Base-by-base conservation (phyloP, 768 basidiomycete species). In the Udeniomyces megalosporus region DNA sequence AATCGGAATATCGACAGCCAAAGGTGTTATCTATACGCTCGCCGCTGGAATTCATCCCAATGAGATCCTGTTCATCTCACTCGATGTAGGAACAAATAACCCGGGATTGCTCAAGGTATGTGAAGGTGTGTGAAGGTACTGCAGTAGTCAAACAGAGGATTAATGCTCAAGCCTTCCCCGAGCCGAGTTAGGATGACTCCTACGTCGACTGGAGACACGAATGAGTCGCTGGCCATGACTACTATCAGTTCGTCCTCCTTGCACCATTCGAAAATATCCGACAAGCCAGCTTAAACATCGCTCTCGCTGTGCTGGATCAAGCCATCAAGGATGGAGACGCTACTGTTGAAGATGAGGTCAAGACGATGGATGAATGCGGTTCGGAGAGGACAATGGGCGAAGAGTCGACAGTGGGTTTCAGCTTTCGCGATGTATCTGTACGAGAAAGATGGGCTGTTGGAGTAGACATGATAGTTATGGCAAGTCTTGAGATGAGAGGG, bases 71-170 rank as follows among this genome's bases (percentile, higher is more conserved):
- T 67, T 71, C 32, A 71, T 75, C 61, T 74, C 74, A 1, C 69
- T 75, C 15, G 87, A 89, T 67, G 85, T 88, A 20, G 86, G 87
- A 0, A 89, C 86, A 0, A 76, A 88, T 68, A 88, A 87, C 69
- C 70, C 82, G 58, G 69, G 76, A 0, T 77, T 86, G 0, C 71
- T 86, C 31, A 74, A 80, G 38, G n/a, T n/a, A n/a, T n/a, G n/a
- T n/a, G n/a, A n/a, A n/a, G n/a, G n/a, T n/a, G n/a, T n/a, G n/a
- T n/a, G n/a, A n/a, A n/a, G n/a, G n/a, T n/a, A n/a, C n/a, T n/a
- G n/a, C n/a, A n/a, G n/a, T n/a, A n/a, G n/a, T n/a, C n/a, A n/a
- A n/a, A n/a, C n/a, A n/a, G n/a, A n/a, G n/a, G n/a, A n/a, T n/a
- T n/a, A n/a, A n/a, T n/a, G n/a, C n/a, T n/a, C n/a, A n/a, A n/a